Conservation (phyloP, 2,329 filamentous ascomycete species). For the Colletotrichum gigasporum region DNA sequence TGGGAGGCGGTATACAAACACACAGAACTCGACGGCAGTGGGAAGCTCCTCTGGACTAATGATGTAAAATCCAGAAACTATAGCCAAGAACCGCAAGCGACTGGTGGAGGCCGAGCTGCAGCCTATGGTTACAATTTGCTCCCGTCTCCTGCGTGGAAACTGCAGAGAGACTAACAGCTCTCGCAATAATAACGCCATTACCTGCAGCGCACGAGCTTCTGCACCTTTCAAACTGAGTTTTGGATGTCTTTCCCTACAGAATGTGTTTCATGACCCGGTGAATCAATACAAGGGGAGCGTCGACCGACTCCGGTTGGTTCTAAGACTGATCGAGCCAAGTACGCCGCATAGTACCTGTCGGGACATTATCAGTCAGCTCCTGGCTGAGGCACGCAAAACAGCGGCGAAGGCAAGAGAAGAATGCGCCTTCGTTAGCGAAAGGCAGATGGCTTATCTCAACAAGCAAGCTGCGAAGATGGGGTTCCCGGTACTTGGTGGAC, state of each 20-base stretch:
- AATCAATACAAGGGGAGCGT: not conserved
- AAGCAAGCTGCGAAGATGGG: not conserved
- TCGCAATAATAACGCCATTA: too few relatives aligned
- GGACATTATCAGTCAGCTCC: not conserved
- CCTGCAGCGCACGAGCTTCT: too few relatives aligned
- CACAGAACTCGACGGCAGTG: not conserved
- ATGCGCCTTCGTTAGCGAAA: too few relatives aligned
- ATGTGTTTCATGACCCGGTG: too few relatives aligned
- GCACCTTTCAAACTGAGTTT: too few relatives aligned
- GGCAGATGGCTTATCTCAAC: not conserved
- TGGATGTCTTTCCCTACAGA: too few relatives aligned
- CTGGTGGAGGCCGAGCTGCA: not conserved
- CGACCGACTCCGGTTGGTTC: not conserved
- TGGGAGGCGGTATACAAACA: too few relatives aligned
- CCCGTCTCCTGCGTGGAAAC: accelerated
- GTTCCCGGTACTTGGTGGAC: not conserved
- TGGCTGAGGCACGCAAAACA: not conserved
- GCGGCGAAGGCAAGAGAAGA: not conserved
- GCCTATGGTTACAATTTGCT: not conserved
- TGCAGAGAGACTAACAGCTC: too few relatives aligned
- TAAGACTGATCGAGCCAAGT: not conserved
- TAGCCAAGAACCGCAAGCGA: not conserved
- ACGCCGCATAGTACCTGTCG: not conserved
- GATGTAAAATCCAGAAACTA: not conserved
- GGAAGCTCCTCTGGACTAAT: not conserved